Conservation (phyloP, 208 protist species). For the Crithidia fasciculata region DNA sequence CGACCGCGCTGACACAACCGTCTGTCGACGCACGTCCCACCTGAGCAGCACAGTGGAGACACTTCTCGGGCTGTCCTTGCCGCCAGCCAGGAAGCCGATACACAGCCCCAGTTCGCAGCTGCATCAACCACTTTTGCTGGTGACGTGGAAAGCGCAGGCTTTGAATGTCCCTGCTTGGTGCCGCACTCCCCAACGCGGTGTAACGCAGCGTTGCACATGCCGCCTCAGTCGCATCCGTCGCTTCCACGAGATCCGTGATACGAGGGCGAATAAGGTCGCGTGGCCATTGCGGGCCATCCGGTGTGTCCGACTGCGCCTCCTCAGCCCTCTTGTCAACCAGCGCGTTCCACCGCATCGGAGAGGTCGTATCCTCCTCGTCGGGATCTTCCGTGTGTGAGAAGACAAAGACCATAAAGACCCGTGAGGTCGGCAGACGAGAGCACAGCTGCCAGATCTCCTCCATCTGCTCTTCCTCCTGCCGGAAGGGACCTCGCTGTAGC, state of each 20-base stretch:
- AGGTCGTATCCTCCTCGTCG: neutral
- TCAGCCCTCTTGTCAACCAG: neutral
- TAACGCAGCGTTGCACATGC: neutral
- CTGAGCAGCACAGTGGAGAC: neutral
- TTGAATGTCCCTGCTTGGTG: neutral
- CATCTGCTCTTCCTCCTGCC: neutral
- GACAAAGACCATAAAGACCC: neutral
- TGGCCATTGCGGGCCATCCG: neutral
- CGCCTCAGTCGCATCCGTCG: neutral
- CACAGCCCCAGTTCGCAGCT: neutral
- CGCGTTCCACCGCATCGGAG: neutral
- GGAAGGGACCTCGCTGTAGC: neutral
- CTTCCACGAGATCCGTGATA: neutral
- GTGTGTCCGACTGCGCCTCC: neutral
- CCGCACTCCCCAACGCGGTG: neutral
- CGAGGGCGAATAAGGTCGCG: neutral
- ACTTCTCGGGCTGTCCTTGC: neutral
- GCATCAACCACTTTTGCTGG: neutral
- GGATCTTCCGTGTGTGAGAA: neutral
- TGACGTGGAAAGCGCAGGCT: neutral
- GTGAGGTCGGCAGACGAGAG: neutral
- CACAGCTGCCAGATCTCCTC: constrained; percentile 1
- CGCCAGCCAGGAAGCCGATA: neutral
- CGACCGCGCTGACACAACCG: neutral
- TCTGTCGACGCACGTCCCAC: neutral